Conservation (phyloP, 768 basidiomycete genomes). For the Lactifluus piperatus region DNA sequence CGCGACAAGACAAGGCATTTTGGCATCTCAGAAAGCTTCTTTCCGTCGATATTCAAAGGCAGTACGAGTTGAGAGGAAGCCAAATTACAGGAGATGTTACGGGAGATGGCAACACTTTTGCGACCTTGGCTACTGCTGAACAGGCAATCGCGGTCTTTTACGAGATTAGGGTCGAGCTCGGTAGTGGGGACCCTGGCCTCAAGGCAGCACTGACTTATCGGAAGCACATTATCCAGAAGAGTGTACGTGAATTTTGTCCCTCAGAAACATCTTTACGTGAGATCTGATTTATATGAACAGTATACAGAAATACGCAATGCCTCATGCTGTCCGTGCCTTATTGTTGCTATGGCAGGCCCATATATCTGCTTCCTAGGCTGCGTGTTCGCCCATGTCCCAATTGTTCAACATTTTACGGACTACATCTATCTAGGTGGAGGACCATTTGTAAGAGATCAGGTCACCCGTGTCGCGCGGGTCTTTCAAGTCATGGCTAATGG, state of each 20-base stretch:
- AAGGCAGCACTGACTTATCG: not conserved
- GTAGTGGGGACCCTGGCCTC: not conserved
- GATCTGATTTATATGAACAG: not conserved
- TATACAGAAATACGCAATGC: not conserved
- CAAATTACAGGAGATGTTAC: too few species aligned
- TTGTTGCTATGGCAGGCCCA: too few species aligned
- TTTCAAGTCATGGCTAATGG: too few species aligned
- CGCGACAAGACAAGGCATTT: not conserved
- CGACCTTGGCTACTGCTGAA: not conserved
- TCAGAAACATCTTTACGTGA: not conserved
- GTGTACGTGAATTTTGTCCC: not conserved
- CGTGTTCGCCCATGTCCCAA: too few species aligned
- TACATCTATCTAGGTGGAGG: too few species aligned
- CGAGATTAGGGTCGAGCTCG: not conserved
- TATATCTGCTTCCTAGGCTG: too few species aligned
- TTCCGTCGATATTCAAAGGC: not conserved
- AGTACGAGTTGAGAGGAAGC: not conserved
- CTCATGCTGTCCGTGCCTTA: too few species aligned
- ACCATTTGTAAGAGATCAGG: too few species aligned
- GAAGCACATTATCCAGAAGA: not conserved
- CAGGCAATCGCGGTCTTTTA: not conserved
- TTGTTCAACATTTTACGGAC: too few species aligned
- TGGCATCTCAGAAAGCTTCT: not conserved
- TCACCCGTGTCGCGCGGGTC: too few species aligned
- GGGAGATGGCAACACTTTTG: not conserved